Evolutionary conservation across 2,329 filamentous ascomycete genomes (phyloP).

Genomic region (Exophiala sideris): DNA sequence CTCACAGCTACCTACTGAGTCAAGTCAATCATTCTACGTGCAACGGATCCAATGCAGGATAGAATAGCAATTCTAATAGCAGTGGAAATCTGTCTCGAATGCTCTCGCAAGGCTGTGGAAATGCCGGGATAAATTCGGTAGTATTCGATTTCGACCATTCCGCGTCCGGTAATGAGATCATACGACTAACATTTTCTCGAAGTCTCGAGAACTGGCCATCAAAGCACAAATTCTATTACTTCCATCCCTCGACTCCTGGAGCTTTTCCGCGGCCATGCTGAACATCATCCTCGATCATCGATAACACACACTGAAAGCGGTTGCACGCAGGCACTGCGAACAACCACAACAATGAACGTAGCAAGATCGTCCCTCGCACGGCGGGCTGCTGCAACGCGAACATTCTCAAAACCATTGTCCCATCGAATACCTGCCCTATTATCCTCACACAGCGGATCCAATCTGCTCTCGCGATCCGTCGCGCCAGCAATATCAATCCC

Average conservation of each 20-base stretch:
- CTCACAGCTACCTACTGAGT: too few relatives aligned
- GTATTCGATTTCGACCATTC: not conserved
- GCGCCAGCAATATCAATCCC: not conserved
- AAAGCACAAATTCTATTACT: not conserved
- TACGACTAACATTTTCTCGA: slow-evolving; percentile 4
- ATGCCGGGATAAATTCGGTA: not conserved
- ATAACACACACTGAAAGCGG: slow-evolving; percentile 17
- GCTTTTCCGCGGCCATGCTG: not conserved
- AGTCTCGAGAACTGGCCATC: slow-evolving; percentile 5
- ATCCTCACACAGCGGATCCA: not conserved
- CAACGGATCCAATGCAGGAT: too few relatives aligned
- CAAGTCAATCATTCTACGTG: too few relatives aligned
- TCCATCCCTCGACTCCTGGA: not conserved
- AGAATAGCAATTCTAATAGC: too few relatives aligned
- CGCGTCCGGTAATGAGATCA: not conserved
- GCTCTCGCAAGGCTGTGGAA: too few relatives aligned
- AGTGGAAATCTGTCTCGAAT: too few relatives aligned
- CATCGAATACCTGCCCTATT: slow-evolving; percentile 11
- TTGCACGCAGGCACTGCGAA: slow-evolving; percentile 1
- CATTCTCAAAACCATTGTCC: slow-evolving; percentile 6
- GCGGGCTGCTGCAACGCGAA: slow-evolving; percentile 18
- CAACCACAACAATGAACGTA: slow-evolving; percentile 18
- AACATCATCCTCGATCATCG: slow-evolving; percentile 11
- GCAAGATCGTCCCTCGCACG: slow-evolving; percentile 24
- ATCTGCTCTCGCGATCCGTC: slow-evolving; percentile 6